Evolutionary conservation across 2,329 filamentous ascomycete species (phyloP).

Genomic region (Talaromyces sp.): DNA sequence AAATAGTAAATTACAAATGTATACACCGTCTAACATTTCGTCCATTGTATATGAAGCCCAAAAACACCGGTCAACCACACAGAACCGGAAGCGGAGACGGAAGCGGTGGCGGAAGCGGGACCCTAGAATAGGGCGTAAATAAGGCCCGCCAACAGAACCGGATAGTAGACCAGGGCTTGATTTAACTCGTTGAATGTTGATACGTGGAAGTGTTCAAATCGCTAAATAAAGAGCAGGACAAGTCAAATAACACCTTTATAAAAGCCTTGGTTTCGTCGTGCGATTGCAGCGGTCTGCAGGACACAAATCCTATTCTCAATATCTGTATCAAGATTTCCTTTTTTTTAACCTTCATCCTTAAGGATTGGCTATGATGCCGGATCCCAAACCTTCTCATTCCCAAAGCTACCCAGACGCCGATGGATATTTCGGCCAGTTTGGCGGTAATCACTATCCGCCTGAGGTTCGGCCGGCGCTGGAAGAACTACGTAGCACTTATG

Average conservation of each 20-base stretch:
- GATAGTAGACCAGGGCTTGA: too few relatives aligned
- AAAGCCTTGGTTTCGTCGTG: background rate
- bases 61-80: too few relatives aligned
- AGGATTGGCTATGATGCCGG: background rate
- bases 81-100: too few relatives aligned
- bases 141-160: too few relatives aligned
- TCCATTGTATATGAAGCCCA: too few relatives aligned
- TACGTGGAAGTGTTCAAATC: background rate
- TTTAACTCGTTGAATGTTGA: background rate
- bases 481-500: constrained; percentile 13
- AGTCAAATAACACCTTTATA: background rate
- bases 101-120: too few relatives aligned
- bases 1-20: too few relatives aligned
- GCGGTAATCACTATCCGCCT: constrained; percentile 14
- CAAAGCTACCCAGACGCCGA: constrained; percentile 11
- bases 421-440: constrained; percentile 6
- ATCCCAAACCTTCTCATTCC: background rate
- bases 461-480: constrained; percentile 14
- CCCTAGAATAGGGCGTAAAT: too few relatives aligned
- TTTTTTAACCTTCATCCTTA: background rate
- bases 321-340: background rate
- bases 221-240: background rate
- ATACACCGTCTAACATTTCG: too few relatives aligned
- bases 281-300: background rate
- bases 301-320: background rate